Evolutionary conservation across 345 rosid genomes (phyloP).

Genomic region (Streptanthus diversifolius): DNA sequence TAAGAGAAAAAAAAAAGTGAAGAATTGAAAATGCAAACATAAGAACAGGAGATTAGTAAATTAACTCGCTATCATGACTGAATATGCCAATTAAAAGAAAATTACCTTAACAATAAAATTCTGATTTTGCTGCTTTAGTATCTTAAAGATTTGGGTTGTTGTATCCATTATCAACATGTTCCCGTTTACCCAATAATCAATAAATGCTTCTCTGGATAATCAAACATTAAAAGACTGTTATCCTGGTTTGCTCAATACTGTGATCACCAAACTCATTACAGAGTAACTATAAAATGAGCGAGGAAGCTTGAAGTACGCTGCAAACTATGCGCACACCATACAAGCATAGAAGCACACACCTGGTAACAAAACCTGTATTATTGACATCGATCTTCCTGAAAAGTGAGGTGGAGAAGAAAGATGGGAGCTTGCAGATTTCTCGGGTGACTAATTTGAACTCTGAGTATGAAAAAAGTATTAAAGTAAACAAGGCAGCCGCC

Average conservation of each 20-base stretch:
- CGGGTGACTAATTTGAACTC: conserved; percentile 67
- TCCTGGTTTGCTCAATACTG: neutral
- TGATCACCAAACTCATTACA: neutral
- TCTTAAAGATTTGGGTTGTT: conserved; percentile 67
- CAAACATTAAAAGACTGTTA: neutral
- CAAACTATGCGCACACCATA: neutral
- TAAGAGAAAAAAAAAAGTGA: neutral
- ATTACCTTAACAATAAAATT: conserved; percentile 68
- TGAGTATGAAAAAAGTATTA: conserved; percentile 16
- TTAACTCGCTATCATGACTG: neutral
- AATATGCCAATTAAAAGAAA: neutral
- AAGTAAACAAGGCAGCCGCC: neutral
- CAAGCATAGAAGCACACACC: conserved; percentile 44
- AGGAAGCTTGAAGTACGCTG: neutral
- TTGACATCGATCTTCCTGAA: conserved; percentile 68
- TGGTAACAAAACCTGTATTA: conserved; percentile 56
- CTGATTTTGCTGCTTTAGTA: conserved; percentile 69
- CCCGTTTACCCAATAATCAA: conserved; percentile 73
- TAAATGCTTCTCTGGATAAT: conserved; percentile 67
- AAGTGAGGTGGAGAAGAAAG: conserved; percentile 73
- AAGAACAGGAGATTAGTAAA: neutral
- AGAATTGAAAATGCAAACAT: neutral
- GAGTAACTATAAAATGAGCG: neutral
- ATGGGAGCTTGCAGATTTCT: conserved; percentile 92
- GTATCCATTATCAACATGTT: conserved; percentile 75